Evolutionary conservation across 352 stramenopile genomes (phyloP).

Genomic region (Phytophthora agathidicida): DNA sequence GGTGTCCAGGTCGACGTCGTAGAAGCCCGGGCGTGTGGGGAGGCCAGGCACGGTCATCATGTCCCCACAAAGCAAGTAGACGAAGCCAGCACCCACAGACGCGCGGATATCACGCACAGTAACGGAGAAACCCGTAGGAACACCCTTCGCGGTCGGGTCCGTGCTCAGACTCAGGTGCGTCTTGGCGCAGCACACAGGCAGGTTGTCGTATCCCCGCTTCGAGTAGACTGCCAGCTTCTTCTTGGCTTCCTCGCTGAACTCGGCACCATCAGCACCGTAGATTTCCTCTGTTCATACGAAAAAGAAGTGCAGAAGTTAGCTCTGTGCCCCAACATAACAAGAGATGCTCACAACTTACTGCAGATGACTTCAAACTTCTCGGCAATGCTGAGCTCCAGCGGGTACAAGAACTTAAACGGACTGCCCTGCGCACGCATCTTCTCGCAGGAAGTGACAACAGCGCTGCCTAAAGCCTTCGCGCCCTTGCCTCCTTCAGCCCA

Average conservation of each 20-base stretch:
- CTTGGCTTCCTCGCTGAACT: conserved; percentile 94
- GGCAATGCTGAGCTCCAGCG: conserved; percentile 89
- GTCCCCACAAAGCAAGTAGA: conserved; percentile 95
- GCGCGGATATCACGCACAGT: conserved; percentile 95
- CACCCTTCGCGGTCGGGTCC: conserved; percentile 93
- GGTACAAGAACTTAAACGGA: conserved; percentile 97
- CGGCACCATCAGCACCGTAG: conserved; percentile 95
- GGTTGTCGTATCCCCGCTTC: conserved; percentile 59
- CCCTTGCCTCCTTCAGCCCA: conserved; percentile 82
- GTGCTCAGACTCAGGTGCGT: conserved; percentile 98
- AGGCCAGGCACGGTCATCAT: conserved; percentile 99
- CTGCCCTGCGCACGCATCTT: conserved; percentile 74
- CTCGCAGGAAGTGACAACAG: conserved; percentile 93
- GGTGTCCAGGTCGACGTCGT: conserved; percentile 97
- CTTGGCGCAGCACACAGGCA: conserved; percentile 98
- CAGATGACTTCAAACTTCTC: conserved; percentile 97
- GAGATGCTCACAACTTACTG: conserved; percentile 81
- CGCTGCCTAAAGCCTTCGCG: conserved; percentile 90
- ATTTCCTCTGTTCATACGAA: conserved; percentile 88
- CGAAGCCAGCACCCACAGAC: conserved; percentile 96
- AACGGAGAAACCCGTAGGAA: conserved; percentile 94
- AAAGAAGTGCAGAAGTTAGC: conserved; percentile 10
- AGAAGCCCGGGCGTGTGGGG: conserved; percentile 97
- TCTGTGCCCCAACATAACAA: neutral
- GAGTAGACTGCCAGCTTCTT: conserved; percentile 95